Conservation (phyloP, 2,329 filamentous ascomycete species). For the Ophiognomonia clavigignenti-juglandacearum region DNA sequence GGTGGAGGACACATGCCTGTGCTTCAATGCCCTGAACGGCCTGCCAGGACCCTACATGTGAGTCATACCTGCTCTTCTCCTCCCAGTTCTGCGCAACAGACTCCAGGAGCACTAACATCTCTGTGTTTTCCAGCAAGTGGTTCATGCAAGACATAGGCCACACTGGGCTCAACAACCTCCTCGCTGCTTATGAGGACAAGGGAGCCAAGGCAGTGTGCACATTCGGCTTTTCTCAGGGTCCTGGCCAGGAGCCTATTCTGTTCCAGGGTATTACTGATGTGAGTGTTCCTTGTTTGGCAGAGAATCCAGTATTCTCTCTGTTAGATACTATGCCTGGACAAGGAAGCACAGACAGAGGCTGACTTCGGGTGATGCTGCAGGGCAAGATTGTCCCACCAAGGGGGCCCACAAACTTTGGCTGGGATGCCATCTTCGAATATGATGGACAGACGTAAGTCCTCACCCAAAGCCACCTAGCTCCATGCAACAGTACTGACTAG, state of each 20-base stretch:
- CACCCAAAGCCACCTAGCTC: not conserved
- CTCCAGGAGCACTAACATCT: too few relatives aligned
- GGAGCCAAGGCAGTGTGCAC: constrained; percentile 91
- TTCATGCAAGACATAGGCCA: constrained; percentile 83
- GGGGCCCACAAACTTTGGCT: constrained; percentile 80
- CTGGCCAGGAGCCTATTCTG: constrained; percentile 74
- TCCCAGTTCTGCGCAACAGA: too few relatives aligned
- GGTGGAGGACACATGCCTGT: constrained; percentile 92
- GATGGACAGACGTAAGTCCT: constrained; percentile 69
- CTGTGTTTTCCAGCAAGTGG: constrained; percentile 96
- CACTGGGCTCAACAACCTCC: constrained; percentile 80
- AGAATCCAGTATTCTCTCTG: not conserved
- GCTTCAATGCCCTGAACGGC: constrained; percentile 86
- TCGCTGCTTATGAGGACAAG: constrained; percentile 86
- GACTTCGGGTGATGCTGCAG: constrained; percentile 21
- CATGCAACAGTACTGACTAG: not conserved
- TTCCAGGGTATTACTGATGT: constrained; percentile 89
- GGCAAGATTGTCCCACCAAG: constrained; percentile 80
- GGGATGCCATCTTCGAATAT: constrained; percentile 96
- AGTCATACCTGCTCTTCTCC: too few relatives aligned
- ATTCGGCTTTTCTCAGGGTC: constrained; percentile 85
- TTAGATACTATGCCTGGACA: too few relatives aligned
- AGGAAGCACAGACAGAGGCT: not conserved
- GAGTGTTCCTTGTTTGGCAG: constrained; percentile 24
- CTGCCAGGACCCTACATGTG: constrained; percentile 96